Percentiles rank a stretch among this genome's conserved stretches.
Conservation (phyloP, 2,329 filamentous ascomycete genomes). For the Bertia moriformis region DNA sequence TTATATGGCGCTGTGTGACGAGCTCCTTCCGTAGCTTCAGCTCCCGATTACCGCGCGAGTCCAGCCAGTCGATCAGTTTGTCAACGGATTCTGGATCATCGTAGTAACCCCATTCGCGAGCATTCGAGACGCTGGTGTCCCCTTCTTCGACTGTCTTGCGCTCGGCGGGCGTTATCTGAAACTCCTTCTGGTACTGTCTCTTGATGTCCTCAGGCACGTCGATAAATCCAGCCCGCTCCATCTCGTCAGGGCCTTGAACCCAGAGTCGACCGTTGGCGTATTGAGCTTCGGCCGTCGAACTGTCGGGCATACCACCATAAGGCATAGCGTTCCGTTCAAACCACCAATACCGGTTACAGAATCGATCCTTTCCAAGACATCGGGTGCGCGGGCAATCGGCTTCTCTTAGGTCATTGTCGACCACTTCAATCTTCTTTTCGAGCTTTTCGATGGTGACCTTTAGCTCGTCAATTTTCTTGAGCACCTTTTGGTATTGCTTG, state of each 20-base stretch:
- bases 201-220: slow-evolving; percentile 59
- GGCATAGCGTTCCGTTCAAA: slow-evolving; percentile 98
- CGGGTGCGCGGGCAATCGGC: slow-evolving; percentile 84
- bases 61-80: slow-evolving; percentile 72
- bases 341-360: slow-evolving; percentile 99
- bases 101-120: slow-evolving; percentile 81
- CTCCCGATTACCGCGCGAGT: slow-evolving; percentile 75
- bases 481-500: slow-evolving; percentile 74
- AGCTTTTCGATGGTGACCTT: slow-evolving; percentile 66
- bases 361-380: slow-evolving; percentile 82
- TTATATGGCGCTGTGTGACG: slow-evolving; percentile 58
- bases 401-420: slow-evolving; percentile 86
- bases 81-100: slow-evolving; percentile 68
- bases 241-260: slow-evolving; percentile 86
- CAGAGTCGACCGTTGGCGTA: slow-evolving; percentile 93
- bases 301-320: slow-evolving; percentile 72
- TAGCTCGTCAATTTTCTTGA: slow-evolving; percentile 80
- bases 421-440: slow-evolving; percentile 69
- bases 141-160: slow-evolving; percentile 80
- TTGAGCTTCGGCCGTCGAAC: slow-evolving; percentile 71
- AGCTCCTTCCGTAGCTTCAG: slow-evolving; percentile 79
- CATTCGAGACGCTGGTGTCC: slow-evolving; percentile 59
- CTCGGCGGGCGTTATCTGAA: slow-evolving; percentile 71
- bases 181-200: slow-evolving; percentile 61
- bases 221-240: slow-evolving; percentile 76